These are phyloP conservation scores for Ilyonectria sp. DNA, from an alignment of 2,329 filamentous ascomycete species.

Conservation along the genomic window DNA sequence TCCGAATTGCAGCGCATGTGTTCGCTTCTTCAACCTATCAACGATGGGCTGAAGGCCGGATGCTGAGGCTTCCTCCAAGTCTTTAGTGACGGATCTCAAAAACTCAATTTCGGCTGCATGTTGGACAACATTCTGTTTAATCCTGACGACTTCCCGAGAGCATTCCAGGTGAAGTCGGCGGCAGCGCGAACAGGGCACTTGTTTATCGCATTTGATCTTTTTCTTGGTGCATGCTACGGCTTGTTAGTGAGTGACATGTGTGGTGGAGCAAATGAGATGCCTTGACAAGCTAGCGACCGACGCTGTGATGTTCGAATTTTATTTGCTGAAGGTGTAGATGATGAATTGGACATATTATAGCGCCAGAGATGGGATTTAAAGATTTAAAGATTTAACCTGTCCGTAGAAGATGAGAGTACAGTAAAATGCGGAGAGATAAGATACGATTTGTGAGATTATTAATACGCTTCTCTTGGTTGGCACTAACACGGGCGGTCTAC, in stretches of 20 bases:
- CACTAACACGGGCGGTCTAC: too few relatives aligned
- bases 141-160: constrained; percentile 9
- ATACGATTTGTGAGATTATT: too few relatives aligned
- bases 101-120: constrained; percentile 10
- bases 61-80: background rate
- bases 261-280: background rate
- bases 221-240: constrained; percentile 14
- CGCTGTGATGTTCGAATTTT: constrained; percentile 15
- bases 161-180: background rate
- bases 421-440: too few relatives aligned
- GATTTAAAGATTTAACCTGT: too few relatives aligned
- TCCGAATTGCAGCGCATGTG: constrained; percentile 1
- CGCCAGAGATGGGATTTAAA: too few relatives aligned
- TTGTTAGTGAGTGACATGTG: background rate
- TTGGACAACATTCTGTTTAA: constrained; percentile 2
- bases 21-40: background rate
- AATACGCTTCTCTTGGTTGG: too few relatives aligned
- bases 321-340: too few relatives aligned
- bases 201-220: constrained; percentile 20
- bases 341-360: too few relatives aligned
- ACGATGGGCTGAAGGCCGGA: background rate
- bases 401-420: too few relatives aligned
- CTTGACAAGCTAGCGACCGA: constrained; percentile 11
- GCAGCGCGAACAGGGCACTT: constrained; percentile 16
- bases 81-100: background rate